Evolutionary conservation across 257 asterid genomes (phyloP).

Genomic region (Ehretia macrophylla): DNA sequence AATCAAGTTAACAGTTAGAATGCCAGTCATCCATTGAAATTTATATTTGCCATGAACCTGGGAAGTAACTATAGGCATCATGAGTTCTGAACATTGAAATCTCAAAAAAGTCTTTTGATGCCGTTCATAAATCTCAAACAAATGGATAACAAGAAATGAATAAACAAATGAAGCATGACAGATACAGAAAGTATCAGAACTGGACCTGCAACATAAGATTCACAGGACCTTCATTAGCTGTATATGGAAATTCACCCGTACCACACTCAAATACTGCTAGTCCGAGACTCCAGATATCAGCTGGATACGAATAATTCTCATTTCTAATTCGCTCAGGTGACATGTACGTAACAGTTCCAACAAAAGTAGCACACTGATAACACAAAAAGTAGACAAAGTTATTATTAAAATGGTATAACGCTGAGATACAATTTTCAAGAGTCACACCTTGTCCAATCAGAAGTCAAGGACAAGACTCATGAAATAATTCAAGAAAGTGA

Average conservation of each 20-base stretch:
- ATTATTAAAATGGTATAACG: not conserved
- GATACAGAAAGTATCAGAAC: not conserved
- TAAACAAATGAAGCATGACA: not conserved
- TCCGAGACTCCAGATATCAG: constrained; percentile 99
- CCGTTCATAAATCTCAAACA: not conserved
- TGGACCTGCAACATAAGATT: constrained; percentile 97
- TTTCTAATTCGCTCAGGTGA: constrained; percentile 97
- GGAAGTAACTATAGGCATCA: too few species aligned
- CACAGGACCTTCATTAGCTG: constrained; percentile 96
- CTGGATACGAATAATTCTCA: constrained; percentile 92
- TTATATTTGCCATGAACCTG: too few species aligned
- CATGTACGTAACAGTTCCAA: constrained; percentile 98
- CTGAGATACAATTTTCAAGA: too few species aligned
- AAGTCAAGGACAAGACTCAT: too few species aligned
- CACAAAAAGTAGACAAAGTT: constrained; percentile 19
- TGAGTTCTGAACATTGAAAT: too few species aligned
- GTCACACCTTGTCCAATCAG: too few species aligned
- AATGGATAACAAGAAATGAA: not conserved
- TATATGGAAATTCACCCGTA: constrained; percentile 92
- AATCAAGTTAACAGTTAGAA: too few species aligned
- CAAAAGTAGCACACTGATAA: constrained; percentile 93
- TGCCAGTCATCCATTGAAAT: too few species aligned
- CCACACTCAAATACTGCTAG: constrained; percentile 99
- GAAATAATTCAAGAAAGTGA: not conserved
- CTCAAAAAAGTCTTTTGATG: too few species aligned